Evolutionary conservation across 768 basidiomycete genomes (phyloP).

Genomic region (Termitomyces sp.): DNA sequence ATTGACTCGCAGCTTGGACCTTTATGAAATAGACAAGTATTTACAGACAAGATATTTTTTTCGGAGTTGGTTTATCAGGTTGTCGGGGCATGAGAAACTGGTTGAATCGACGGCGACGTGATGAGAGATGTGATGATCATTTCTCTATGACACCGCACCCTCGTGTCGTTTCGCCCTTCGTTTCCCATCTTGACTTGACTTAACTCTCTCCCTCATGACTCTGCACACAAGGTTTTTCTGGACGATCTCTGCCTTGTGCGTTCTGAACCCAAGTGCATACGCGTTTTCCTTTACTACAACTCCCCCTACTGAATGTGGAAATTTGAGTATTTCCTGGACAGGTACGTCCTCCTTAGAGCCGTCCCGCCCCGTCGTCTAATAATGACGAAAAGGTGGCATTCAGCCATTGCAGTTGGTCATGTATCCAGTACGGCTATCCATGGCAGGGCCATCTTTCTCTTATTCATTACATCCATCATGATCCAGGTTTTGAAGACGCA

Average conservation of each 20-base stretch:
- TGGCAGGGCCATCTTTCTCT: slow-evolving; percentile 4
- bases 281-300: slow-evolving; percentile 47
- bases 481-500: slow-evolving; percentile 53
- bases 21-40: background rate
- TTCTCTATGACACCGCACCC: background rate
- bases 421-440: slow-evolving; percentile 40
- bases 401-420: slow-evolving; percentile 52
- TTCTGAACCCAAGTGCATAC: slow-evolving; percentile 18
- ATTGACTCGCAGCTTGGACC: background rate
- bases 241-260: slow-evolving; percentile 25
- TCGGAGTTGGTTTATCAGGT: background rate
- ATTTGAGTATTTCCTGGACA: slow-evolving; percentile 58
- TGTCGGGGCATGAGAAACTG: background rate
- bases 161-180: background rate
- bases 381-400: slow-evolving; percentile 44
- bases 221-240: background rate
- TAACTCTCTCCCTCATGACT: too few relatives aligned
- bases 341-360: slow-evolving; percentile 36
- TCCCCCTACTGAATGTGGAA: slow-evolving; percentile 56
- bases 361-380: slow-evolving; percentile 8
- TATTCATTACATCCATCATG: background rate
- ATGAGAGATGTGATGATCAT: slow-evolving; percentile 9
- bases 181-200: too few relatives aligned
- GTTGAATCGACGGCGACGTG: too few relatives aligned
- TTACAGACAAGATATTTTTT: too few relatives aligned